These are phyloP conservation scores for Cladosporium phlei DNA, from an alignment of 2,329 filamentous ascomycete species.

Conservation along the genomic window DNA sequence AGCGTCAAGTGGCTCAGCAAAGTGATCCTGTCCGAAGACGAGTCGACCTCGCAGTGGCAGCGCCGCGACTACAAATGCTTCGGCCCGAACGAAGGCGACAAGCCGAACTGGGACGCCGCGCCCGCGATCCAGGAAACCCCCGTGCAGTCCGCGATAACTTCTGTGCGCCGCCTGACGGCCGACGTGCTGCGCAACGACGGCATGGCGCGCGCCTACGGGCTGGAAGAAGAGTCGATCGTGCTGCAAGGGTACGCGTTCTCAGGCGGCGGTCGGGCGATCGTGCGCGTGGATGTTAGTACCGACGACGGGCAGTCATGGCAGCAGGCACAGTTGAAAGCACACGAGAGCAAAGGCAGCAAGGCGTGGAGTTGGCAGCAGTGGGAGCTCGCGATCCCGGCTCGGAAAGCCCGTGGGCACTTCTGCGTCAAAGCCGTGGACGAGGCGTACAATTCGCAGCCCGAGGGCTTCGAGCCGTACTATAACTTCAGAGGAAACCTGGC, in stretches of 20 bases:
- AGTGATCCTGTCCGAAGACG: conserved; percentile 61
- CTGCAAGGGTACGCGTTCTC: conserved; percentile 63
- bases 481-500: conserved; percentile 62
- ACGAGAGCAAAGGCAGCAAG: conserved; percentile 45
- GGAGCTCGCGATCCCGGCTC: conserved; percentile 44
- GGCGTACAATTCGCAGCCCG: conserved; percentile 62
- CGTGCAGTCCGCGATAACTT: conserved; percentile 62
- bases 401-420: conserved; percentile 44
- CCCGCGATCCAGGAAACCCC: conserved; percentile 64
- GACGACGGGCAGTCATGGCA: conserved; percentile 62
- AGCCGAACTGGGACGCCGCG: conserved; percentile 59
- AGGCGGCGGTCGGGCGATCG: conserved; percentile 60
- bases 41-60: conserved; percentile 63
- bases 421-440: conserved; percentile 64
- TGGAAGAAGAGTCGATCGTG: conserved; percentile 18
- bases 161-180: conserved; percentile 19
- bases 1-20: conserved; percentile 66
- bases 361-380: conserved; percentile 63
- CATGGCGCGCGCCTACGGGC: conserved; percentile 1
- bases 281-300: conserved; percentile 61
- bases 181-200: neutral
- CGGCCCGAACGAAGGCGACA: conserved; percentile 47
- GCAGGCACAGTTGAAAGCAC: conserved; percentile 56
- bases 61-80: conserved; percentile 65
- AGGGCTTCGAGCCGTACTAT: conserved; percentile 56